Evolutionary conservation across 495 filamentous ascomycete genomes (phyloP), one percentile per base, ranked within the genome.

Genomic region (Xylaria flabelliformis): DNA sequence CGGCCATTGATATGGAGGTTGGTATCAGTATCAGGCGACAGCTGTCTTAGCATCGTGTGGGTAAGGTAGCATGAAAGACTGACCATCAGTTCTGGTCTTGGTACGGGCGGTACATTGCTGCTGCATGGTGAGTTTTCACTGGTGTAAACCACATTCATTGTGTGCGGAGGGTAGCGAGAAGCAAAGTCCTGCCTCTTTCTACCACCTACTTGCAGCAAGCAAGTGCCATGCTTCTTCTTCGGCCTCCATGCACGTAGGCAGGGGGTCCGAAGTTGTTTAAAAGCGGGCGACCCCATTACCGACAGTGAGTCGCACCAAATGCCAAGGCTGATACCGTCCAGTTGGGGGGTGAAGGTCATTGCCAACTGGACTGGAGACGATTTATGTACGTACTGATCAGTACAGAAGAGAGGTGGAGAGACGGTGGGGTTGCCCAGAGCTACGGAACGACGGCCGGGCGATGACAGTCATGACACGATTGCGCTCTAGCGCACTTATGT

Each of bases 1-100:
- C 46, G 50, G 46, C 17, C 46, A 8, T 39, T 15, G 48, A 32
- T 46, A 13, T 12, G 34, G 32, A 32, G 55, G 55, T 39, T 29
- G 65, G 65, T 50, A 71, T 62, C 67, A 69, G 42, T 50, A 71
- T 62, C 67, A 69, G 42, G 46, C 42, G 67, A 69, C 67, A 62
- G 53, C 26, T 46, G 53, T 42, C n/a, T 69, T 15, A 46, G 10
- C 24, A 59, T 34, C 53, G 66, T 69, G 66, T 69, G 66, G 66
- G 24, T 59, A 69, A 46, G 67, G 67, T 70, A 62, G 67, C 67
- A 70, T 70, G n/a, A 17, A 24, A 36, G 34, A 39, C 32, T 17
- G 26, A 26, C 32, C 29, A 41, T 29, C 13, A 41, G 39, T 41
- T 41, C 29, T 34, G 66, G 66, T 34, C 32, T 42, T 55, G 51